Percentiles rank a stretch among this genome's conserved stretches.
phyloP scores from a whole-genome alignment of 2,329 filamentous ascomycete genomes.

The Cadophora luteo-olivacea region DNA sequence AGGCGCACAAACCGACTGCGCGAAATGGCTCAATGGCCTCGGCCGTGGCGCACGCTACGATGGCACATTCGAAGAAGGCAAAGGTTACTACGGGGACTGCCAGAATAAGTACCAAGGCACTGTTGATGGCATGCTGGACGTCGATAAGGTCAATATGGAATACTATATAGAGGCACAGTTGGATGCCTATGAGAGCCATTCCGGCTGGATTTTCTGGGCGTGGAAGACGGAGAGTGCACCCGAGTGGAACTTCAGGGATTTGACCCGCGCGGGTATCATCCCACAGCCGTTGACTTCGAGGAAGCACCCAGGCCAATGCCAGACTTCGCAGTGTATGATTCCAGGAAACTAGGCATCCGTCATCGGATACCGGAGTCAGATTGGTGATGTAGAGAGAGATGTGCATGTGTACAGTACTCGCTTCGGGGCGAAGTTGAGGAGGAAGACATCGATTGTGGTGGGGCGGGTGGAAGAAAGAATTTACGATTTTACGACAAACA shows the following conservation, averaged over 20 bases:
- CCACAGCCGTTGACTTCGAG: constrained; percentile 47
- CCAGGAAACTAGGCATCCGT: constrained; percentile 36
- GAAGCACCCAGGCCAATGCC: constrained; percentile 40
- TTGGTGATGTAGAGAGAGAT: not conserved
- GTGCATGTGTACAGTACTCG: constrained; percentile 18
- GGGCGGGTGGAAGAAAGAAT: not conserved
- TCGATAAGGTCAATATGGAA: constrained; percentile 46
- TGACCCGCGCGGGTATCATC: constrained; percentile 48
- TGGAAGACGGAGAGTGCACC: constrained; percentile 51
- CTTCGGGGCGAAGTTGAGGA: not conserved
- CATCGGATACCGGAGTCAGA: not conserved
- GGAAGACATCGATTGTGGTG: not conserved
- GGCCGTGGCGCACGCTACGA: constrained; percentile 63
- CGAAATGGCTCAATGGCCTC: constrained; percentile 59
- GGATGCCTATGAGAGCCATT: constrained; percentile 49
- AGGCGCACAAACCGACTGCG: constrained; percentile 51
- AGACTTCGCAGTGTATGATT: constrained; percentile 38
- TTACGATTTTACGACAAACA: constrained; percentile 24
- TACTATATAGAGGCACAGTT: constrained; percentile 53
- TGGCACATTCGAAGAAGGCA: constrained; percentile 45
- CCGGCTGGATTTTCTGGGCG: constrained; percentile 51
- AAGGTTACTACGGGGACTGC: constrained; percentile 46
- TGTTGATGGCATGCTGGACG: constrained; percentile 45
- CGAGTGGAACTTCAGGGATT: constrained; percentile 50
- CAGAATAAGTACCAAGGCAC: constrained; percentile 55